phyloP scores from a whole-genome alignment of 202 grass and related monocot genomes.

The Hordeum pubiflorum region DNA sequence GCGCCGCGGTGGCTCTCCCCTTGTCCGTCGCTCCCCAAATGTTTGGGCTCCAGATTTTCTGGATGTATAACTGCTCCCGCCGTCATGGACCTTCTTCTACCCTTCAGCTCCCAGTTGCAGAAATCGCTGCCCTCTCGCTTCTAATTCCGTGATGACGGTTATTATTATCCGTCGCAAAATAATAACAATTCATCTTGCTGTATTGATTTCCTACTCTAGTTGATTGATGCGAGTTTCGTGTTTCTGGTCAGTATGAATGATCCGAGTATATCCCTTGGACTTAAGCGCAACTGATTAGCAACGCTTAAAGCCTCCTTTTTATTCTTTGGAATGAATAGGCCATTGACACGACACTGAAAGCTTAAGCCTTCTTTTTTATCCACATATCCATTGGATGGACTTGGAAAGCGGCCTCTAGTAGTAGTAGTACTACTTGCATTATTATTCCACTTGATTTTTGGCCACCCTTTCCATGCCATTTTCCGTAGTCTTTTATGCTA shows the following conservation, averaged over 20 bases:
- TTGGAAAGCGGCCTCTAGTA: neutral
- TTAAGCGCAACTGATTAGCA: neutral
- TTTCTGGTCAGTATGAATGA: neutral
- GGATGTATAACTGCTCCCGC: no score
- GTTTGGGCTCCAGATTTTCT: no score
- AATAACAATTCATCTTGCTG: neutral
- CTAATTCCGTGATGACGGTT: no score
- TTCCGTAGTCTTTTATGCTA: slow-evolving; percentile 9
- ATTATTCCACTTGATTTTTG: neutral
- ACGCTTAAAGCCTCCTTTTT: neutral
- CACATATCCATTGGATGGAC: neutral
- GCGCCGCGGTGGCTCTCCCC: no score
- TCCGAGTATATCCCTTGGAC: neutral
- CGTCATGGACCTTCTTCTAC: no score
- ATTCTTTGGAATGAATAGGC: neutral
- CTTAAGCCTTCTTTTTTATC: neutral
- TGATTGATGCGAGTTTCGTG: neutral
- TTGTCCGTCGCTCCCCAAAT: no score
- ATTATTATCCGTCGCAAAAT: no score
- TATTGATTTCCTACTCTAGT: neutral
- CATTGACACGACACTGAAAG: neutral
- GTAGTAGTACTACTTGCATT: neutral
- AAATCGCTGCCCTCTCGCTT: no score
- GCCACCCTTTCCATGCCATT: slow-evolving; percentile 8
- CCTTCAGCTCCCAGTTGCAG: no score